These are phyloP conservation scores for Castanea mollissima DNA, from an alignment of 306 rosid species.

Conservation along the genomic window DNA sequence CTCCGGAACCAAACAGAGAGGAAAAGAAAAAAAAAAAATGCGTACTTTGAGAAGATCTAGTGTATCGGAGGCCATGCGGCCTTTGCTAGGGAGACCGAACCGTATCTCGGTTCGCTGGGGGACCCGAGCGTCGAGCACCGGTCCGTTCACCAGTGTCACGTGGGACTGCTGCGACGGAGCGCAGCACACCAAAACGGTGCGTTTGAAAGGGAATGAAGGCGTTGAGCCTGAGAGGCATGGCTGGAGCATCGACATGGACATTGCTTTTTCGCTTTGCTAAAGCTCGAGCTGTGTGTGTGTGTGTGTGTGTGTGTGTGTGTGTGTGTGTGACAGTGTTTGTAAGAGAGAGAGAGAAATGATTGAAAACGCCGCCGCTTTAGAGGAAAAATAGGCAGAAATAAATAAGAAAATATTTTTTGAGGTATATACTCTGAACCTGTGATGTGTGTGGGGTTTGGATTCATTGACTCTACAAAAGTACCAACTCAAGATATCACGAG, in stretches of 20 bases:
- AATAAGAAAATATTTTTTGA: too few relatives aligned
- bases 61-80: constrained; percentile 83
- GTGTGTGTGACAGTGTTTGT: neutral
- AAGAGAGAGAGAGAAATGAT: neutral
- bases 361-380: neutral
- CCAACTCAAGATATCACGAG: too few relatives aligned
- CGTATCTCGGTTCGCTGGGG: constrained; percentile 59
- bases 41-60: constrained; percentile 78
- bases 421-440: too few relatives aligned
- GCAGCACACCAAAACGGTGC: constrained; percentile 15
- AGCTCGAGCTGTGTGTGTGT: neutral
- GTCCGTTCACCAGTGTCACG: constrained; percentile 44
- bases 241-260: constrained; percentile 24
- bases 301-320: too few relatives aligned
- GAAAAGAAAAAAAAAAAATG: too few relatives aligned
- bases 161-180: constrained; percentile 43
- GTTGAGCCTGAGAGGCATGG: constrained; percentile 8
- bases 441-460: too few relatives aligned
- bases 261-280: constrained; percentile 7
- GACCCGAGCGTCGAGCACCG: constrained; percentile 4
- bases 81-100: constrained; percentile 85
- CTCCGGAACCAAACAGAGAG: neutral
- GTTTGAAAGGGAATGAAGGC: constrained; percentile 11
- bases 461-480: too few relatives aligned
- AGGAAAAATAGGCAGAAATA: too few relatives aligned